Evolutionary conservation across 2,329 filamentous ascomycete genomes (phyloP).

Genomic region (Pseudopithomyces maydicus): DNA sequence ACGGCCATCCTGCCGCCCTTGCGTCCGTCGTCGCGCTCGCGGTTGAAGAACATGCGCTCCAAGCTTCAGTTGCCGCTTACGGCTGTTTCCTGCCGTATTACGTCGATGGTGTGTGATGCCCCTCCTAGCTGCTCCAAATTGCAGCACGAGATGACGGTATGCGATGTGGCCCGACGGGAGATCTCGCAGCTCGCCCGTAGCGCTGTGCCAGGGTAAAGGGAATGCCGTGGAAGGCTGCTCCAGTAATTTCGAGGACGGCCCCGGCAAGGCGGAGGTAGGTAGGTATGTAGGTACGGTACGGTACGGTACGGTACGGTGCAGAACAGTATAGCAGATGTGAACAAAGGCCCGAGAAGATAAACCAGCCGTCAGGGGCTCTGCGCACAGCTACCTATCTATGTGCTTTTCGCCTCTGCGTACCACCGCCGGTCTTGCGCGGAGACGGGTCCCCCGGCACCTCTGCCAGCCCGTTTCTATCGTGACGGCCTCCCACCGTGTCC

Average conservation of each 20-base stretch:
- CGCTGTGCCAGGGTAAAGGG: constrained; percentile 22
- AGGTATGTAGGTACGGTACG: no score
- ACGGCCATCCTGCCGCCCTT: constrained; percentile 35
- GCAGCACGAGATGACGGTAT: constrained; percentile 32
- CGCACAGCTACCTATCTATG: background rate
- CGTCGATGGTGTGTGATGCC: constrained; percentile 16
- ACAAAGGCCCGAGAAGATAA: constrained; percentile 3
- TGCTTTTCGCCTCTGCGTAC: constrained; percentile 1
- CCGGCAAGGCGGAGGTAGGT: no score
- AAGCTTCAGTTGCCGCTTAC: background rate
- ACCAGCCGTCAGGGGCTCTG: background rate
- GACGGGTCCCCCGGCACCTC: background rate
- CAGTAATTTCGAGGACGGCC: background rate
- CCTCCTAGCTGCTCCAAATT: constrained; percentile 15
- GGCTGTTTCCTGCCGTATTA: constrained; percentile 17
- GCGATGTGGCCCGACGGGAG: constrained; percentile 23
- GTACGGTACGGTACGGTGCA: no score
- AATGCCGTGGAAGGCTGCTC: background rate
- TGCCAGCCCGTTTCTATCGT: constrained; percentile 4
- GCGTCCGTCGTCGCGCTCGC: constrained; percentile 15
- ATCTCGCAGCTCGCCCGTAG: constrained; percentile 26
- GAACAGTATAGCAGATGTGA: no score
- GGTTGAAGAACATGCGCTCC: constrained; percentile 24
- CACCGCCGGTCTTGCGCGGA: background rate
- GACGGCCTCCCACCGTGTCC: no score